Evolutionary conservation across 805 yeast species (phyloP).

Genomic region (Pichia nanzhaoensis): DNA sequence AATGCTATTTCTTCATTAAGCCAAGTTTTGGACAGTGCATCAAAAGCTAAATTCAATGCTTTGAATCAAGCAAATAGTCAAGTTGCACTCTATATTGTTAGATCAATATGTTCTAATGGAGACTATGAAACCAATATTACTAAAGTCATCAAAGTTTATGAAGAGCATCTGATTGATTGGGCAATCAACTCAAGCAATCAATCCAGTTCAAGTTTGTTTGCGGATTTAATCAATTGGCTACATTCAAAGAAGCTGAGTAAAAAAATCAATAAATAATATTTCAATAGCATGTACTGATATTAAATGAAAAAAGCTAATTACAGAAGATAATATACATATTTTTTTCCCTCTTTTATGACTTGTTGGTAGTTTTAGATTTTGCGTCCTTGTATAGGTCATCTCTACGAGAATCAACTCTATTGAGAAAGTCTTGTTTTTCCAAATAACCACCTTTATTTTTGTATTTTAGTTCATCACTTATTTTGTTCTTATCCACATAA

Average conservation of each 20-base stretch:
- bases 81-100: constrained; percentile 58
- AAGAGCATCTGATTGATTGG: constrained; percentile 56
- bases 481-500: constrained; percentile 81
- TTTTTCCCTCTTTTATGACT: not conserved
- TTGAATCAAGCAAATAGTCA: constrained; percentile 55
- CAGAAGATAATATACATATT: constrained; percentile 2
- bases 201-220: constrained; percentile 50
- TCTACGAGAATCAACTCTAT: constrained; percentile 57
- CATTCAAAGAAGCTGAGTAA: constrained; percentile 37
- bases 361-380: constrained; percentile 9
- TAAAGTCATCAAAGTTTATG: constrained; percentile 49
- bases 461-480: constrained; percentile 71
- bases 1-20: constrained; percentile 25
- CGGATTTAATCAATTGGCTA: constrained; percentile 78
- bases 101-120: constrained; percentile 39
- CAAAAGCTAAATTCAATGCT: constrained; percentile 40
- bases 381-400: constrained; percentile 45
- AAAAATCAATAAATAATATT: constrained; percentile 1
- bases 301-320: not conserved
- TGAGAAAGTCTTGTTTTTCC: constrained; percentile 85
- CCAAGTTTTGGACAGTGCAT: constrained; percentile 39
- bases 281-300: not conserved
- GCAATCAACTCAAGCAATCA: constrained; percentile 39
- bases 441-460: constrained; percentile 87
- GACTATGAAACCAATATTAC: constrained; percentile 29